Conservation (phyloP, 768 basidiomycete species). For the Leccinum disarticulatum region DNA sequence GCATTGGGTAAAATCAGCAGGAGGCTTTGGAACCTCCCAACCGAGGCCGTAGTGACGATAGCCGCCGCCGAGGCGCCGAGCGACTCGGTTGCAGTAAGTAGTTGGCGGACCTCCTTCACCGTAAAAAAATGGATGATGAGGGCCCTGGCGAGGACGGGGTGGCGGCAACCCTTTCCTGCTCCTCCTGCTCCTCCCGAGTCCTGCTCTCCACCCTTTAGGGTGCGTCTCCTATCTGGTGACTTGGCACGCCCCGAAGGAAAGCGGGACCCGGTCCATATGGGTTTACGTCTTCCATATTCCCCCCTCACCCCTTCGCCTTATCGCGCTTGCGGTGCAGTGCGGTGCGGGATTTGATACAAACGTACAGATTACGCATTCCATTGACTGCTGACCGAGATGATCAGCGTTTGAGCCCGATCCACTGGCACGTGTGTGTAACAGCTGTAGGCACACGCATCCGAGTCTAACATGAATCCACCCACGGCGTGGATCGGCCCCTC, state of each 20-base stretch:
- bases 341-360: background rate
- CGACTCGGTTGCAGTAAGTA: background rate
- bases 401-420: background rate
- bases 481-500: background rate
- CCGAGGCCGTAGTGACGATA: background rate
- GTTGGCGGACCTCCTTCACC: background rate
- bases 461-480: constrained; percentile 6
- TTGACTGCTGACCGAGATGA: background rate
- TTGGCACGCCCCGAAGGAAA: background rate
- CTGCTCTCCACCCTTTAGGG: background rate
- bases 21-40: background rate
- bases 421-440: constrained; percentile 1
- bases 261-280: constrained; percentile 2
- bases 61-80: background rate
- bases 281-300: background rate
- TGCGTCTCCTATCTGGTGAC: background rate
- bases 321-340: background rate
- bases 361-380: background rate
- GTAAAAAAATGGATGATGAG: background rate
- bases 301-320: background rate
- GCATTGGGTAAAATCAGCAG: constrained; percentile 5
- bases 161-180: background rate
- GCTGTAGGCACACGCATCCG: background rate
- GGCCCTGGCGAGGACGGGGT: background rate
- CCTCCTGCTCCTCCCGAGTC: background rate